Evolutionary conservation across 345 rosid species (phyloP).

Genomic region (Melaleuca quinquenervia): DNA sequence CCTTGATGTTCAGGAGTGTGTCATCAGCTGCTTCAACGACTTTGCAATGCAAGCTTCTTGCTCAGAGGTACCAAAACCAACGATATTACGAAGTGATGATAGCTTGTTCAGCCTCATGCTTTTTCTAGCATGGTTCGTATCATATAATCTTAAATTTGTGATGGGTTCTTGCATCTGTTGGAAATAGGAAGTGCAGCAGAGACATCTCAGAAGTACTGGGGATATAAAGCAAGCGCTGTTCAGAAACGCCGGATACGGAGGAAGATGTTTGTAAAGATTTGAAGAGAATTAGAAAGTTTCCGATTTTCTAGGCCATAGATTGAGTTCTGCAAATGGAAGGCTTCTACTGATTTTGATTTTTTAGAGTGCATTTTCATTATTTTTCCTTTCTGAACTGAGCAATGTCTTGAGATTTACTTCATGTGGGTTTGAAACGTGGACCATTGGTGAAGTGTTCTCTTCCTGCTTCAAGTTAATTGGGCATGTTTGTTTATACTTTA

Average conservation of each 20-base stretch:
- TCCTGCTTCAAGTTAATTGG: neutral
- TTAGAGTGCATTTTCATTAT: neutral
- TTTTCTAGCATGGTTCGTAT: neutral
- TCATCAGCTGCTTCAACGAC: slow-evolving; percentile 36
- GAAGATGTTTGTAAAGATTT: slow-evolving; percentile 19
- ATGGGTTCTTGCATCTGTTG: neutral
- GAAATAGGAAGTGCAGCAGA: slow-evolving; percentile 9
- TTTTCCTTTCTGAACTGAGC: neutral
- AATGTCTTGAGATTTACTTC: neutral
- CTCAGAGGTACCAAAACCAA: slow-evolving; percentile 12
- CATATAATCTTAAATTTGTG: neutral
- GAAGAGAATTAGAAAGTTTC: neutral
- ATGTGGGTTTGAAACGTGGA: neutral
- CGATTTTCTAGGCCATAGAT: neutral
- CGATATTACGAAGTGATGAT: neutral
- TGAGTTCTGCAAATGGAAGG: neutral
- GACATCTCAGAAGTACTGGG: slow-evolving; percentile 6
- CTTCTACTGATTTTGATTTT: neutral
- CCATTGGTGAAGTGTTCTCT: neutral
- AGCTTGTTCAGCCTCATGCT: neutral
- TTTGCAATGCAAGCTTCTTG: slow-evolving; percentile 41
- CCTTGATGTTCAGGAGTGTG: slow-evolving; percentile 32
- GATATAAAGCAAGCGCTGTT: slow-evolving; percentile 38
- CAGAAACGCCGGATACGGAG: slow-evolving; percentile 37
- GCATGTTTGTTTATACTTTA: neutral